These are phyloP conservation scores for Teunomyces atbi DNA, from an alignment of 805 yeast species.

Conservation along the genomic window DNA sequence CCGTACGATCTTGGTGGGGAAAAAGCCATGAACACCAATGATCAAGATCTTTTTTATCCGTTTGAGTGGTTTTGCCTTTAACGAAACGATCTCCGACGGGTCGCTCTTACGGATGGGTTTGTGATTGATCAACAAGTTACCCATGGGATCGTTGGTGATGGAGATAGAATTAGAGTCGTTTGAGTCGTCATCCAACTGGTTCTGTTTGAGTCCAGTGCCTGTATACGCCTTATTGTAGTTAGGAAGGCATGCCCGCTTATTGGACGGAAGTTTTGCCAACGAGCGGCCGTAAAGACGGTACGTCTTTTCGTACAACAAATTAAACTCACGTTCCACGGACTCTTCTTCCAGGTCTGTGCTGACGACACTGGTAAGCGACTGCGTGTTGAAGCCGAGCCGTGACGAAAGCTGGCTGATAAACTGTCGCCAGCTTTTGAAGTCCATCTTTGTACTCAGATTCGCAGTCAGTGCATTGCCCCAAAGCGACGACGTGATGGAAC, in stretches of 20 bases:
- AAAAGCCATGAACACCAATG: constrained; percentile 94
- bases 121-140: constrained; percentile 39
- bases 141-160: constrained; percentile 41
- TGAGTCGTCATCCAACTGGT: constrained; percentile 26
- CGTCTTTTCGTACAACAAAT: constrained; percentile 32
- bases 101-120: constrained; percentile 9
- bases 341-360: constrained; percentile 13
- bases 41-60: constrained; percentile 63
- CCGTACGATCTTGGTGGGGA: constrained; percentile 81
- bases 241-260: constrained; percentile 41
- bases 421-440: constrained; percentile 35
- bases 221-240: constrained; percentile 32
- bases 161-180: constrained; percentile 33
- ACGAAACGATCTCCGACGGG: constrained; percentile 21
- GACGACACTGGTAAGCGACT: constrained; percentile 26
- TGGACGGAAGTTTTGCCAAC: constrained; percentile 32
- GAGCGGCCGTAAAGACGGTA: constrained; percentile 39
- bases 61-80: constrained; percentile 27
- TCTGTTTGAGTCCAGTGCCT: constrained; percentile 16
- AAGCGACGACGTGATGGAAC: constrained; percentile 17
- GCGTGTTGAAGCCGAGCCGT: constrained; percentile 34
- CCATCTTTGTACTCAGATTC: constrained; percentile 23
- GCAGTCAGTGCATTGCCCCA: constrained; percentile 28
- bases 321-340: constrained; percentile 30
- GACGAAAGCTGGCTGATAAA: constrained; percentile 34